Base-by-base conservation (phyloP, 108 stramenopile genomes). In the Nannochloropsis oceanica region DNA sequence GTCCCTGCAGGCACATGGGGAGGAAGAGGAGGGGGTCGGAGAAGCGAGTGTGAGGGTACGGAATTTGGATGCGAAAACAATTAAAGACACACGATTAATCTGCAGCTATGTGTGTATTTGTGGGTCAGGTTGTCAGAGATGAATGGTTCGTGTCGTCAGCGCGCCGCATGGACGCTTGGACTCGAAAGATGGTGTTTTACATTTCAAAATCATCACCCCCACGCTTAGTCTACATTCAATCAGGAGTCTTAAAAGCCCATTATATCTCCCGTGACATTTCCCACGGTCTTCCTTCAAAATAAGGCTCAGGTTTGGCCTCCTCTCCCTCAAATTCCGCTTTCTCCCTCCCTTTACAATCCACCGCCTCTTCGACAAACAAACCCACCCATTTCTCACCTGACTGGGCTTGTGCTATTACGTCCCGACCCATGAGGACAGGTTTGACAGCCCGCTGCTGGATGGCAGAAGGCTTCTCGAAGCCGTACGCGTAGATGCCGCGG, bases 121-220 rank as follows among this genome's bases (percentile, higher is more conserved):
- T 27, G 44, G 73, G 84, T 84, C 83, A 86, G 82, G 26, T 86
- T 83, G 95, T 96, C 95, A 89, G 94, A 92, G 95, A 93, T 94
- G 86, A 90, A 85, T 89, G 86, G 80, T 43, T 44, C 34, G 5
- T 5, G 42, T 84, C 93, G 94, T 43, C 94, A 94, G 92, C 93
- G 94, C 94, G 95, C 92, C 85, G 91, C 34, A 34, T 34, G 34
- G 87, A 13, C 11, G 94, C 95, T 96, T 94, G 92, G 96, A 97
- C 96, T 97, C 96, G 96, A 97, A 97, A 96, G 96, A 95, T 97
- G 95, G 94, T 96, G 92, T 95, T 91, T 92, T 89, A 82, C 34
- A 84, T 50, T 27, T 80, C 44, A 84, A 18, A 59, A 80, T 85
- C 84, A 26, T 85, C 84, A 85, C 24, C 26, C 84, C 44, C 46